Evolutionary conservation across 352 stramenopile genomes (phyloP), one percentile per base, ranked within the genome.

Genomic region (Pythium chondricola): DNA sequence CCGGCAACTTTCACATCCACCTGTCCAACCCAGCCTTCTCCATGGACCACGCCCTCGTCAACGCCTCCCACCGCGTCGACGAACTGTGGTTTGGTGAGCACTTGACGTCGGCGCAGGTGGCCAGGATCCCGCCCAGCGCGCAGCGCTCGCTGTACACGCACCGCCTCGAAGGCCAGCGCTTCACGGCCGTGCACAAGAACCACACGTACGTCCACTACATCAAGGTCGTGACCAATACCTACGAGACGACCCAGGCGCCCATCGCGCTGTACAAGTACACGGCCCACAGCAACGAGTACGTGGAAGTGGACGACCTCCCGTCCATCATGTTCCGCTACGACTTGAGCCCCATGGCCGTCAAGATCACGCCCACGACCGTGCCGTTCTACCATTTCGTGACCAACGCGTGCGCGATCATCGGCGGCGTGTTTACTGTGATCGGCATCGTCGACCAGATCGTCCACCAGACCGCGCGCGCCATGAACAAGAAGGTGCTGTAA

Each of bases 201-300:
- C 86, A 97, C 69, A 97, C 95, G 52, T 97, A 97, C 61, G 95
- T 98, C 74, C 96, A 99, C 72, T 98, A 99, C 80, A 97, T 98
- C 59, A 99, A 99, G 71, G 94, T 99, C 22, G 92, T 98, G 58
- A 97, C 91, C 8, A 98, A 93, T 68, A 63, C 75, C 67, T 93
- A 93, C 59, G 65, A 95, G 38, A 65, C 51, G 46, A 53, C 50
- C 41, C 72, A 76, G 35, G 56, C 63, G 39, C 52, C 63, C 26
- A 59, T 92, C 58, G 84, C 76, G 36, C 60, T 93, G 45, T 95
- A 93, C 82, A 92, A 93, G 74, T 95, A 95, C 80, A 95, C 83
- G 54, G 81, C 79, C 52, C 79, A 93, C 62, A 90, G 75, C 67
- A 88, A 90, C 62, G 78, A 95, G 64, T 95, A 95, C 54, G 52